Base-by-base conservation (phyloP, 768 basidiomycete species). In the Trametes cinnabarina region DNA sequence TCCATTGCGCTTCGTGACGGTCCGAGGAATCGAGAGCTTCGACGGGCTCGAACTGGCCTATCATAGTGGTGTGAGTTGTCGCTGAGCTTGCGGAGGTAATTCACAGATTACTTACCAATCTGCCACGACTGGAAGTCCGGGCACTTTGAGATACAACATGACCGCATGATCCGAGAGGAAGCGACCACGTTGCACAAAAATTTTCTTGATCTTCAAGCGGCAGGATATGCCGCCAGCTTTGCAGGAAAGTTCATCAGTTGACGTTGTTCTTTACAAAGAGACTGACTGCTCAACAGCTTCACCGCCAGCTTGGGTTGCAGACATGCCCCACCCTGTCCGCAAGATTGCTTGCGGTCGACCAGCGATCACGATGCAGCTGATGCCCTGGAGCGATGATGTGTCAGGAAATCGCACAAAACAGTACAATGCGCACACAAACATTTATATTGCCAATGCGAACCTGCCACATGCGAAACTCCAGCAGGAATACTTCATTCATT, bases 351-450 rank as follows among this genome's bases (percentile, higher is more conserved):
- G 55, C 4, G 57, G 57, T 9, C 17, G 49, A 4, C 58, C 62
- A 20, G 52, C 32, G 20, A 51, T 57, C 43, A 52, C 49, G 14
- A 25, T 53, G 12, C 25, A 15, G 19, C 44, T 51, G 42, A 54
- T 58, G 54, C 43, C 28, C 30, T 41, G 57, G 57, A 39, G 42
- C 6, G 77, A 80, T 51, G 76, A 80, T 63, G 73, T 78, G 0
- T 80, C 76, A 0, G 77, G 77, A 9, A 79, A 79, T 55, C 60
- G 67, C 10, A 74, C 72, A 3, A 80, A 80, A 60, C 72, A 72
- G 37, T 80, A 72, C 71, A 80, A 79, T 59, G 77, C 78, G 47
- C 79, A 80, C 50, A 72, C 66, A 64, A 79, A 77, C 47, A 69
- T 74, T 0, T 79, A 77, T 47, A 63, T 76, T 22, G 71, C 65